Base-by-base conservation (phyloP, 1,284 basidiomycete species). In the Apiotrichum gamsii region DNA sequence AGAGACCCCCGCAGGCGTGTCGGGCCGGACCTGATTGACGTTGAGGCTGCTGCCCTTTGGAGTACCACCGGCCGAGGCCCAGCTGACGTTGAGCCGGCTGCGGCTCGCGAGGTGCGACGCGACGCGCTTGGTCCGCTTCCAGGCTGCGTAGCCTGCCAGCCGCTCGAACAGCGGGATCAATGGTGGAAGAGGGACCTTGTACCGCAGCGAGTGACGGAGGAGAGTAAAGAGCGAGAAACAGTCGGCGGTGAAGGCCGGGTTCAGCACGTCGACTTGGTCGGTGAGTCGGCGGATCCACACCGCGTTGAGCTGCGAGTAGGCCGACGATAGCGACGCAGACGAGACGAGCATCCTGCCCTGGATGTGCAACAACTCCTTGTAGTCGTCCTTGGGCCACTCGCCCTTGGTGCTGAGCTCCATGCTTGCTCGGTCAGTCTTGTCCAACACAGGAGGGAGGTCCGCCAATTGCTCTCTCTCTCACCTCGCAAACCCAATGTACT, bases 161-260 rank as follows among this genome's bases (percentile, higher is more conserved):
- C 68, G 54, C 45, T 73, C 71, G 31, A 67, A 60, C 25, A 73
- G 63, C 8, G 70, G 63, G 15, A 70, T 60, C 6, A 59, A 62
- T 1, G 67, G 61, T 2, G 70, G 69, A 14, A 73, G 51, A 0
- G 66, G 57, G 15, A 52, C 40, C 5, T 62, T 68, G 11, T 54
- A 45, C 2, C 59, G 52, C 14, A 73, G 51, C 3, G 65, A 56
- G 32, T 67, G 59, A 20, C 65, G 58, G 8, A 73, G 47, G 10
- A 69, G 49, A 2, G 65, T 45, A 31, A 73, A 69, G 14, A 69
- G 56, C 5, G 63, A 39, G 15, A 73, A 38, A 19, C 57, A 60
- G 33, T 73, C 71, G 19, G 67, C 68, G 18, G 68, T 60, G 40
- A 72, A 70, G 23, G 62, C 57, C 18, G 71, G 71, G 41, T 71